These are phyloP conservation scores for Oryza officinalis DNA, from an alignment of 176 grass and related monocot species.

Conservation along the genomic window DNA sequence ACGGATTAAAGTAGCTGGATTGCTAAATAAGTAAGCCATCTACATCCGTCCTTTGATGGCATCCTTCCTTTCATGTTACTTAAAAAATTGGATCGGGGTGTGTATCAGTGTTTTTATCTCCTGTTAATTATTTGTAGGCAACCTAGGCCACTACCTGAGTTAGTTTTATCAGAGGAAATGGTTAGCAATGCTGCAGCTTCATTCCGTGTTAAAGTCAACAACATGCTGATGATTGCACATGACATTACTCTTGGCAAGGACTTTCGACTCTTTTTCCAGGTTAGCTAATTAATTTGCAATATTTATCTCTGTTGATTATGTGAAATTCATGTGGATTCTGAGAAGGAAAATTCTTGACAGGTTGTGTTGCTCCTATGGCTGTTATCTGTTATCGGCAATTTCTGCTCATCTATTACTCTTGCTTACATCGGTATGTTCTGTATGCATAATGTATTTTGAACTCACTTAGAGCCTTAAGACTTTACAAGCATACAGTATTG, in stretches of 20 bases:
- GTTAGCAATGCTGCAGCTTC: constrained; percentile 76
- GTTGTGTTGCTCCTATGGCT: constrained; percentile 81
- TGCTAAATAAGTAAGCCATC: constrained; percentile 73
- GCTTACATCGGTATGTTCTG: constrained; percentile 78
- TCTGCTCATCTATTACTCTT: constrained; percentile 88
- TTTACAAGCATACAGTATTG: not conserved
- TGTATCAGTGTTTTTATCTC: not conserved
- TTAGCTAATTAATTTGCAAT: constrained; percentile 9
- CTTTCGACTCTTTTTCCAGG: constrained; percentile 86
- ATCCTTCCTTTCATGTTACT: constrained; percentile 24
- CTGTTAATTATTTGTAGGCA: constrained; percentile 48
- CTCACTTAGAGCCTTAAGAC: not conserved
- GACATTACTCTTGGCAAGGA: constrained; percentile 95
- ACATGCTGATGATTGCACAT: constrained; percentile 90
- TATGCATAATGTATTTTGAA: constrained; percentile 3
- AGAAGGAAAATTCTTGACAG: constrained; percentile 46
- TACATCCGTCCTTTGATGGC: not conserved
- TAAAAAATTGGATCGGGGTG: constrained; percentile 3
- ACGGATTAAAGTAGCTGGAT: constrained; percentile 50
- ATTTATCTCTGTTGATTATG: constrained; percentile 26
- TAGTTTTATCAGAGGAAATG: constrained; percentile 99
- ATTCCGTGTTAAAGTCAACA: constrained; percentile 92
- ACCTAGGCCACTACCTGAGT: constrained; percentile 81
- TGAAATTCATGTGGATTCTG: constrained; percentile 21
- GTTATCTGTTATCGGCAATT: constrained; percentile 77